Evolutionary conservation across 495 filamentous ascomycete species (phyloP), one percentile per base, ranked within the genome.

Genomic region (Rusavskia elegans): DNA sequence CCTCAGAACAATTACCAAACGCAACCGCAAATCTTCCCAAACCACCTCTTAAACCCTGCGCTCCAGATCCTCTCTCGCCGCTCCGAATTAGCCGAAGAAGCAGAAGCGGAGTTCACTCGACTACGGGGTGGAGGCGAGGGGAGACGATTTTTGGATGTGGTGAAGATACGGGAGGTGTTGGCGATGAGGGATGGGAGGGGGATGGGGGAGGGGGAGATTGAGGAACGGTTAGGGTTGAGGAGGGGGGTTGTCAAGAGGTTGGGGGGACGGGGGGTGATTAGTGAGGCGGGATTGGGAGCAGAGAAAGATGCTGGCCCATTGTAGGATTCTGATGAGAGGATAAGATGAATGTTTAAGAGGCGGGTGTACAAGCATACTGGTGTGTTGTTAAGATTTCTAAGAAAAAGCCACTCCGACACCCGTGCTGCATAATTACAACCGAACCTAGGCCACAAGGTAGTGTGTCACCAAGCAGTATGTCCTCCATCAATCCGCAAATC

Each of bases 401-500:
- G n/a, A n/a, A n/a, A n/a, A n/a, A n/a, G n/a, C n/a, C n/a, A n/a
- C n/a, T n/a, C n/a, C n/a, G n/a, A n/a, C n/a, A n/a, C n/a, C n/a
- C n/a, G n/a, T n/a, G 40, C 20, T 7, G 40, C 40, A 9, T n/a
- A 19, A 14, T 9, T 42, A 42, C 20, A 11, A 21, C n/a, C n/a
- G n/a, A n/a, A n/a, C n/a, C n/a, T n/a, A n/a, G n/a, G n/a, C 21
- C 21, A 46, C 20, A n/a, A 16, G 17, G 17, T 29, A 16, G 7
- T 1, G 0, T 30, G 8, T 57, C 76, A 92, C 86, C 86, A 90
- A 13, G 84, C 83, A 50, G 77, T 71, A 65, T 90, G 86, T 10
- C 87, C 86, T 20, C 85, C 86, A 63, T 92, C 85, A 52, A 90
- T 87, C 48, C 84, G 72, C 64, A 92, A 59, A 64, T 93, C 86